Evolutionary conservation across 2,329 filamentous ascomycete genomes (phyloP).

Genomic region (Botryotinia globosa): DNA sequence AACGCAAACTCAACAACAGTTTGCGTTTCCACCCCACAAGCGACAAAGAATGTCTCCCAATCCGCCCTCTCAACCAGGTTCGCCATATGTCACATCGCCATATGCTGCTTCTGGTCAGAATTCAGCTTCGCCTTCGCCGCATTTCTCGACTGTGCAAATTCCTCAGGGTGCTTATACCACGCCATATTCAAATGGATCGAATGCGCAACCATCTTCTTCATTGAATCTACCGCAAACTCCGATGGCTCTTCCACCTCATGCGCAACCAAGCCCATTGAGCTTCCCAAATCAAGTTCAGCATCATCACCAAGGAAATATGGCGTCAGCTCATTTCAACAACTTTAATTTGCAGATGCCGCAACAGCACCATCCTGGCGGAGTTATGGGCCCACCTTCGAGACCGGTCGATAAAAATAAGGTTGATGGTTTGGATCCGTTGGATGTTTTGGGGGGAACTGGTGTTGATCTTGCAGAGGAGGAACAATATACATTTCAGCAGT

Average conservation of each 20-base stretch:
- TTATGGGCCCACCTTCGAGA: constrained; percentile 60
- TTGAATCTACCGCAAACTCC: constrained; percentile 28
- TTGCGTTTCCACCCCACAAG: constrained; percentile 66
- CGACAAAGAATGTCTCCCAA: constrained; percentile 69
- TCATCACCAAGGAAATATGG: constrained; percentile 21
- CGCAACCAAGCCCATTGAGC: constrained; percentile 31
- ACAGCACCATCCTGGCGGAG: constrained; percentile 41
- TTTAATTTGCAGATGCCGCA: constrained; percentile 39
- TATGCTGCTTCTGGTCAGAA: constrained; percentile 41
- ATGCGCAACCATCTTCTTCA: constrained; percentile 28
- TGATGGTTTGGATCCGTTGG: constrained; percentile 72
- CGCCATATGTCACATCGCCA: constrained; percentile 56
- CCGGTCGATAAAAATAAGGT: constrained; percentile 53
- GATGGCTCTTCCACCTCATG: constrained; percentile 36
- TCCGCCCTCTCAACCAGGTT: constrained; percentile 63
- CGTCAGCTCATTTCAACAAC: constrained; percentile 19
- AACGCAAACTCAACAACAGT: constrained; percentile 55
- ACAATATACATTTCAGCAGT: constrained; percentile 70
- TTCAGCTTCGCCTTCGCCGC: constrained; percentile 34
- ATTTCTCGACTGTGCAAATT: constrained; percentile 36
- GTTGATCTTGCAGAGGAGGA: constrained; percentile 87
- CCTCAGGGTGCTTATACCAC: constrained; percentile 37
- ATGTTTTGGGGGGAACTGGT: constrained; percentile 79
- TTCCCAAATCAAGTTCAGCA: constrained; percentile 26
- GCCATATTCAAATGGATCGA: constrained; percentile 38